Conservation (phyloP, 768 basidiomycete genomes). For the Rubroboletus pulcherrimus region DNA sequence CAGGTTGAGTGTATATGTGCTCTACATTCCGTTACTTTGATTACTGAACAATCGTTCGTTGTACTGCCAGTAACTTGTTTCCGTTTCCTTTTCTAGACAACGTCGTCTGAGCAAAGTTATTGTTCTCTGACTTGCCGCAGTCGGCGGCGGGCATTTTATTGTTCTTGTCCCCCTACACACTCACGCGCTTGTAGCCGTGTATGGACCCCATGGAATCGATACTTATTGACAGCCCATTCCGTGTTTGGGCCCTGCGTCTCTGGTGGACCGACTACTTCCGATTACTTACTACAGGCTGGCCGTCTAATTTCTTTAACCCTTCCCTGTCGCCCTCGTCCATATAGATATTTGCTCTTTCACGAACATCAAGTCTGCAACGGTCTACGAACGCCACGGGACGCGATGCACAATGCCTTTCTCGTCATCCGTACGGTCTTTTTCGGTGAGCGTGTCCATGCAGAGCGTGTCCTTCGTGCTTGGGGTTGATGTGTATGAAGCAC, state of each 20-base stretch:
- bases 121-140: slow-evolving; percentile 7
- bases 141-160: slow-evolving; percentile 14
- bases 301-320: slow-evolving; percentile 3
- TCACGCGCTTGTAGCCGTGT: background rate
- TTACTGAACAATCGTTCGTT: background rate
- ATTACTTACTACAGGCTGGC: slow-evolving; percentile 12
- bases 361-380: slow-evolving; percentile 7
- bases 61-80: too few species aligned
- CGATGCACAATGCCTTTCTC: slow-evolving; percentile 52
- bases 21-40: background rate
- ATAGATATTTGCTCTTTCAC: slow-evolving; percentile 11
- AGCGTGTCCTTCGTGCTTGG: background rate
- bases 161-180: slow-evolving; percentile 21
- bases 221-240: slow-evolving; percentile 9
- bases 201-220: slow-evolving; percentile 6
- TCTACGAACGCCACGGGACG: slow-evolving; percentile 6
- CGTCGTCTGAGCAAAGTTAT: background rate
- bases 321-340: background rate
- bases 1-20: background rate
- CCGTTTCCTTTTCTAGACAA: slow-evolving; percentile 27
- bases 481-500: slow-evolving; percentile 21
- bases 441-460: slow-evolving; percentile 37
- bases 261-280: slow-evolving; percentile 16
- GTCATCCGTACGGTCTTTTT: slow-evolving; percentile 55
- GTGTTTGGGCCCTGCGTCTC: slow-evolving; percentile 13